These are phyloP conservation scores for Saturnispora gosingensis DNA, from an alignment of 805 yeast genomes.

Conservation along the genomic window DNA sequence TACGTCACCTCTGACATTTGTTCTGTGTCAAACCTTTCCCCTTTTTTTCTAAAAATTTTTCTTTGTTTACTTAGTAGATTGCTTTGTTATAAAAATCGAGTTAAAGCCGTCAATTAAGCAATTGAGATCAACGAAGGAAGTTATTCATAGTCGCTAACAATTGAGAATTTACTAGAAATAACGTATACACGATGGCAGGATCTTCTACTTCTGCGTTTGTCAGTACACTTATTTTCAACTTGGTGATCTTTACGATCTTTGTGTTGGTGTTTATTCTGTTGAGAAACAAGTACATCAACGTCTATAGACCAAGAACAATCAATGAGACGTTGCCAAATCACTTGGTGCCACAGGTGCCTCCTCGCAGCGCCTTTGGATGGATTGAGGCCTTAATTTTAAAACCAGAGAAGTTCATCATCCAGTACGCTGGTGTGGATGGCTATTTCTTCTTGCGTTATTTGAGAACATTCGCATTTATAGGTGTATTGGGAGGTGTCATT, in stretches of 20 bases:
- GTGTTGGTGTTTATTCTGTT: constrained; percentile 30
- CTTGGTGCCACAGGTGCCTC: constrained; percentile 25
- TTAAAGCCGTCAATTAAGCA: background rate
- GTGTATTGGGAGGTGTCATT: constrained; percentile 43
- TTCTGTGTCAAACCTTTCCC: background rate
- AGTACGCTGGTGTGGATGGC: constrained; percentile 68
- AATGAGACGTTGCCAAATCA: constrained; percentile 40
- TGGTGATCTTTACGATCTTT: constrained; percentile 34
- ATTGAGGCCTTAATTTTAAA: constrained; percentile 37
- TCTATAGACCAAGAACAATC: constrained; percentile 42
- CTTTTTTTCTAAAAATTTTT: background rate
- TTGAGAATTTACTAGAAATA: background rate
- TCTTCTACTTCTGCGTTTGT: constrained; percentile 43
- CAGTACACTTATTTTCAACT: constrained; percentile 37
- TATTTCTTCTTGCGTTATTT: constrained; percentile 64
- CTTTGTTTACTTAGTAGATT: background rate
- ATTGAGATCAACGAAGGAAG: background rate
- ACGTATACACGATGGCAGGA: constrained; percentile 5
- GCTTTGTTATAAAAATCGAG: background rate
- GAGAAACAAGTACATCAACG: constrained; percentile 37
- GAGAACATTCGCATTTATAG: constrained; percentile 43
- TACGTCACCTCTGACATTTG: background rate
- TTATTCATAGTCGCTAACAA: background rate
- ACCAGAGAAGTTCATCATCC: constrained; percentile 56
- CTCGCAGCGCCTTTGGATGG: constrained; percentile 42